These are phyloP conservation scores for Saccharomycopsis schoenii DNA, from an alignment of 805 yeast genomes.

Conservation along the genomic window DNA sequence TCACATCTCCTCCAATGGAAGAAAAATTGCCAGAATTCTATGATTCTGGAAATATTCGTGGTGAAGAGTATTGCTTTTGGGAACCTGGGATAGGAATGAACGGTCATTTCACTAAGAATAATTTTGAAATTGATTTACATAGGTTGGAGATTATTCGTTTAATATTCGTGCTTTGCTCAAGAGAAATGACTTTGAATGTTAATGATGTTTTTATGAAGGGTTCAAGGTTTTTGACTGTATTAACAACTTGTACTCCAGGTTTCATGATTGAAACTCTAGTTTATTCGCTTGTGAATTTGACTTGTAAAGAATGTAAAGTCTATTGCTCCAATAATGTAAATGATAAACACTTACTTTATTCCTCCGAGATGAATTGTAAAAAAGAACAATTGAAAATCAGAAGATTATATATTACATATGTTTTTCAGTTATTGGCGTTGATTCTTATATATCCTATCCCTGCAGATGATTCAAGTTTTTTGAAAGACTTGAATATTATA, in stretches of 20 bases:
- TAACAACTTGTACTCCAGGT: conserved; percentile 42
- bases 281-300: conserved; percentile 60
- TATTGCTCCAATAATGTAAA: neutral
- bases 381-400: conserved; percentile 29
- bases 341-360: neutral
- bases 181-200: conserved; percentile 43
- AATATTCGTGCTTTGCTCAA: conserved; percentile 50
- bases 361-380: conserved; percentile 19
- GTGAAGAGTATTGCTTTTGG: conserved; percentile 47
- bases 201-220: conserved; percentile 39
- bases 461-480: conserved; percentile 29
- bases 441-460: conserved; percentile 61
- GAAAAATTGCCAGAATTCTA: neutral
- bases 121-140: conserved; percentile 44
- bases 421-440: conserved; percentile 52
- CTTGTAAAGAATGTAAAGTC: conserved; percentile 32
- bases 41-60: conserved; percentile 19
- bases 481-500: conserved; percentile 26
- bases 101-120: conserved; percentile 14
- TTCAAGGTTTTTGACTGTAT: conserved; percentile 47
- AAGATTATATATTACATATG: conserved; percentile 37
- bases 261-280: conserved; percentile 40
- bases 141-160: conserved; percentile 60
- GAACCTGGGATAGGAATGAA: conserved; percentile 65
- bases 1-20: conserved; percentile 34